These are phyloP conservation scores for Plasmodium knowlesi DNA, from an alignment of 169 alveolate genomes.

Conservation along the genomic window DNA sequence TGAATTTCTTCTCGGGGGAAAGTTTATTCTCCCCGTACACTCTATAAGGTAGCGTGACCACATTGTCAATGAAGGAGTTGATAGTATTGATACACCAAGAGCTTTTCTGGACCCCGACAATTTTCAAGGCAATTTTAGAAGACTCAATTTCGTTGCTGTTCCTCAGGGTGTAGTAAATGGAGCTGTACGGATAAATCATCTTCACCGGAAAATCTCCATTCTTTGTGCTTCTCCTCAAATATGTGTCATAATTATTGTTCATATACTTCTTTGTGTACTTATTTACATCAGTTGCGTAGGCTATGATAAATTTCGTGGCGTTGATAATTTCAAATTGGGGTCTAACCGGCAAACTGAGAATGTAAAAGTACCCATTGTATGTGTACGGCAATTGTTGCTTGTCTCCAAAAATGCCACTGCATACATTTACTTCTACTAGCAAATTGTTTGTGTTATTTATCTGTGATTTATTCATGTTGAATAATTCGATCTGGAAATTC, in stretches of 20 bases:
- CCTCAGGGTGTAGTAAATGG: constrained; percentile 56
- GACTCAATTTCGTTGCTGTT: constrained; percentile 69
- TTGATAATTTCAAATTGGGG: constrained; percentile 87
- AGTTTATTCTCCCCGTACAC: constrained; percentile 41
- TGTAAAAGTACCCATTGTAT: constrained; percentile 86
- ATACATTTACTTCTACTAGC: constrained; percentile 83
- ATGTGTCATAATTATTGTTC: constrained; percentile 20
- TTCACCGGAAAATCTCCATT: constrained; percentile 51
- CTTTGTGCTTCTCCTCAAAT: constrained; percentile 69
- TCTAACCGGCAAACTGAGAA: constrained; percentile 82
- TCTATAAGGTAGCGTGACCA: constrained; percentile 37
- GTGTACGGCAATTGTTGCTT: constrained; percentile 86
- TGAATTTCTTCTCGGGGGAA: background rate
- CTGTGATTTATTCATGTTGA: constrained; percentile 34
- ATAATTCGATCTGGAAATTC: constrained; percentile 82
- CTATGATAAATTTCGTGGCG: constrained; percentile 82
- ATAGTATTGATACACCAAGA: constrained; percentile 55
- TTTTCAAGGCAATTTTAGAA: constrained; percentile 76
- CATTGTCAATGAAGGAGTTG: constrained; percentile 65
- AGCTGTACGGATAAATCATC: constrained; percentile 75
- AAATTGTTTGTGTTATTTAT: constrained; percentile 75
- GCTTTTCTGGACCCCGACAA: constrained; percentile 72
- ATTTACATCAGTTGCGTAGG: constrained; percentile 77
- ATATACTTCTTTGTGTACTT: constrained; percentile 42
- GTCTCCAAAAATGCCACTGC: constrained; percentile 86